Evolutionary conservation across 352 stramenopile species (phyloP).

Genomic region (Phytophthora hibernalis): DNA sequence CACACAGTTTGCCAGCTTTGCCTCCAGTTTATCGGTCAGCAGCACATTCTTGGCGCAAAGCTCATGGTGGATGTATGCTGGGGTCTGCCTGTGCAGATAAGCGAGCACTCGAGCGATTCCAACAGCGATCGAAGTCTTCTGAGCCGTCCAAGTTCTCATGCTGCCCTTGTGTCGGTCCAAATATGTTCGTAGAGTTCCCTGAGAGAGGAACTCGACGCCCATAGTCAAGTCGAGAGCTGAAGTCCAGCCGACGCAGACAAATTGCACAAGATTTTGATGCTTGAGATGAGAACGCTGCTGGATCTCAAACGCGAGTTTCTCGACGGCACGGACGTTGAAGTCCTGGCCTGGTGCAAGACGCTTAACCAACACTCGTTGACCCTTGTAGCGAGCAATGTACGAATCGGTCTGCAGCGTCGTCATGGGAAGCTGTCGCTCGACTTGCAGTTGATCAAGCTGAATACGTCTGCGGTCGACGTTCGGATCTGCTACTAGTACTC

Average conservation of each 20-base stretch:
- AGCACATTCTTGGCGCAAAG: constrained; percentile 34
- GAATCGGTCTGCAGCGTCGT: constrained; percentile 37
- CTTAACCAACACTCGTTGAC: constrained; percentile 28
- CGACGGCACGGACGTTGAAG: constrained; percentile 23
- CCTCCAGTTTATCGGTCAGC: constrained; percentile 24
- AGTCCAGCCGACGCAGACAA: constrained; percentile 66
- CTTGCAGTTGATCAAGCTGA: constrained; percentile 17
- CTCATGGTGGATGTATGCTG: constrained; percentile 16
- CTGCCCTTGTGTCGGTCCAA: constrained; percentile 12
- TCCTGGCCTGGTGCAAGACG: constrained; percentile 8
- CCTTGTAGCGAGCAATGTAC: constrained; percentile 19
- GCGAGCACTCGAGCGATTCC: constrained; percentile 35
- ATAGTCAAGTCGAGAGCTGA: constrained; percentile 19
- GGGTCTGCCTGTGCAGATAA: constrained; percentile 35
- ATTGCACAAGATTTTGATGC: constrained; percentile 62
- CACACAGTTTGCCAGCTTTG: constrained; percentile 30
- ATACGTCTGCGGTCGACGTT: constrained; percentile 21
- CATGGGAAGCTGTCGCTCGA: constrained; percentile 33
- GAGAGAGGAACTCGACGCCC: constrained; percentile 27
- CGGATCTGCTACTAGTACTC: constrained; percentile 20
- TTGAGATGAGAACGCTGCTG: constrained; percentile 36
- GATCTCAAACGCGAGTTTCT: constrained; percentile 60
- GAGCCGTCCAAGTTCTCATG: constrained; percentile 18
- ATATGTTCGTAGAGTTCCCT: constrained; percentile 26
- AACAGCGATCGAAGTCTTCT: constrained; percentile 32